Evolutionary conservation across 371 early-diverging fungal genomes (phyloP).

Genomic region (Apophysomyces sp.): DNA sequence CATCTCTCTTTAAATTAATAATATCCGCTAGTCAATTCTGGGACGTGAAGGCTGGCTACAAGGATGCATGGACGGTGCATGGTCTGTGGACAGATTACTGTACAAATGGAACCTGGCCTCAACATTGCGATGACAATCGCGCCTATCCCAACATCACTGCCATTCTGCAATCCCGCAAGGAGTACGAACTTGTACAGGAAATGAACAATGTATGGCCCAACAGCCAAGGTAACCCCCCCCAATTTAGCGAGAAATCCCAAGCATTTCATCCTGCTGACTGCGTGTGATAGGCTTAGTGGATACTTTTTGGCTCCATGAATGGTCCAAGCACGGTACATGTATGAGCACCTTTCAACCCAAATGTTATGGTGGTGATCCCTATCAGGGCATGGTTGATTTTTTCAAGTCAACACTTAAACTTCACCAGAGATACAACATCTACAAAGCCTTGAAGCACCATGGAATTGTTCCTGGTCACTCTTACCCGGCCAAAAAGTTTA

Average conservation of each 20-base stretch:
- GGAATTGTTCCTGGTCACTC: slow-evolving; percentile 12
- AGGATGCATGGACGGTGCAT: slow-evolving; percentile 7
- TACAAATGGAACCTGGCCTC: slow-evolving; percentile 8
- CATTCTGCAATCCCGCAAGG: slow-evolving; percentile 4
- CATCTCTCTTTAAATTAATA: too few relatives aligned
- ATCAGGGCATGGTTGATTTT: slow-evolving; percentile 48
- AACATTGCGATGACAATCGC: slow-evolving; percentile 6
- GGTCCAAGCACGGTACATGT: slow-evolving; percentile 59
- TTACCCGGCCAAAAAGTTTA: background rate
- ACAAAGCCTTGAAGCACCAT: slow-evolving; percentile 13
- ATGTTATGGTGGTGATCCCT: slow-evolving; percentile 39
- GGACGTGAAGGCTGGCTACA: slow-evolving; percentile 13
- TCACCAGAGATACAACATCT: slow-evolving; percentile 11
- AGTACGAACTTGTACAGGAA: slow-evolving; percentile 10
- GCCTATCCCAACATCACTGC: slow-evolving; percentile 9
- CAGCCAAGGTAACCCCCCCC: slow-evolving; percentile 6
- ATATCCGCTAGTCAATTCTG: slow-evolving; percentile 12
- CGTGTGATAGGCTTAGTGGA: slow-evolving; percentile 5
- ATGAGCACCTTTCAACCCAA: slow-evolving; percentile 45
- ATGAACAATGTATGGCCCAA: slow-evolving; percentile 19
- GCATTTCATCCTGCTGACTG: too few relatives aligned
- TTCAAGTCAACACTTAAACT: slow-evolving; percentile 32
- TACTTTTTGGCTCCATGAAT: slow-evolving; percentile 52
- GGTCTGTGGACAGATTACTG: slow-evolving; percentile 9
- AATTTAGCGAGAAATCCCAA: too few relatives aligned